Percentiles rank a stretch among this genome's conserved stretches.
These are phyloP conservation scores for Mycena sanguinolenta DNA, from an alignment of 768 basidiomycete genomes.

Conservation along the genomic window DNA sequence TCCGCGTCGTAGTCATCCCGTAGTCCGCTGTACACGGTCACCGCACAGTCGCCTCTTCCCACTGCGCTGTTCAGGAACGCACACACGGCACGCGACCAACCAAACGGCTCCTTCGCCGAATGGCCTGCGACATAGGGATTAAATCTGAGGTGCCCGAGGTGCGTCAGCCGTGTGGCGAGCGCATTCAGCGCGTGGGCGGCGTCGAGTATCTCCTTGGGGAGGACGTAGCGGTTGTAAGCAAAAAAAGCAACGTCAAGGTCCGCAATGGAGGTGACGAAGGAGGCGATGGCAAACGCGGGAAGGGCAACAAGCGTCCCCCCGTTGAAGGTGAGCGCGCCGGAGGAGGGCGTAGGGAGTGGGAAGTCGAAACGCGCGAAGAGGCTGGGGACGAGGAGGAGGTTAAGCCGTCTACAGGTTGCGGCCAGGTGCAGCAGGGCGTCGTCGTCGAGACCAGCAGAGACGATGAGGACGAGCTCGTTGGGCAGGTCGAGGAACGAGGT, in stretches of 20 bases:
- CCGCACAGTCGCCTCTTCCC: background rate
- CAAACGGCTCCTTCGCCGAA: background rate
- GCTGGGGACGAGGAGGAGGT: slow-evolving; percentile 5
- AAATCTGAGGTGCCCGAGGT: slow-evolving; percentile 1
- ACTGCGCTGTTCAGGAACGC: slow-evolving; percentile 8
- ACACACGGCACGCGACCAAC: background rate
- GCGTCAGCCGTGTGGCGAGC: background rate
- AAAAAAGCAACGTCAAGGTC: slow-evolving; percentile 1
- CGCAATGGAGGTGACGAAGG: background rate
- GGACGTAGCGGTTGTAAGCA: background rate
- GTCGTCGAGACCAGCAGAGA: slow-evolving; percentile 15
- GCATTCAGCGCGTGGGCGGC: background rate
- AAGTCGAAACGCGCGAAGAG: slow-evolving; percentile 11
- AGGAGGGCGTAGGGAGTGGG: background rate
- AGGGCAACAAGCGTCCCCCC: background rate
- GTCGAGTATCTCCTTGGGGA: background rate
- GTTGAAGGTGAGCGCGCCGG: background rate
- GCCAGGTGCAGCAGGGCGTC: slow-evolving; percentile 18
- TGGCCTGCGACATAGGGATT: slow-evolving; percentile 4
- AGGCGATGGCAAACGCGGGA: background rate
- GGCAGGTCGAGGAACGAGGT: slow-evolving; percentile 27
- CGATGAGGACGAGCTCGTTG: slow-evolving; percentile 26
- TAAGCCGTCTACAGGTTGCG: slow-evolving; percentile 1
- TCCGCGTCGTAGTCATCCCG: background rate
- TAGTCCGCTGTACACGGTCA: slow-evolving; percentile 4